Evolutionary conservation across 495 filamentous ascomycete genomes (phyloP).

Genomic region (Lepraria neglecta): DNA sequence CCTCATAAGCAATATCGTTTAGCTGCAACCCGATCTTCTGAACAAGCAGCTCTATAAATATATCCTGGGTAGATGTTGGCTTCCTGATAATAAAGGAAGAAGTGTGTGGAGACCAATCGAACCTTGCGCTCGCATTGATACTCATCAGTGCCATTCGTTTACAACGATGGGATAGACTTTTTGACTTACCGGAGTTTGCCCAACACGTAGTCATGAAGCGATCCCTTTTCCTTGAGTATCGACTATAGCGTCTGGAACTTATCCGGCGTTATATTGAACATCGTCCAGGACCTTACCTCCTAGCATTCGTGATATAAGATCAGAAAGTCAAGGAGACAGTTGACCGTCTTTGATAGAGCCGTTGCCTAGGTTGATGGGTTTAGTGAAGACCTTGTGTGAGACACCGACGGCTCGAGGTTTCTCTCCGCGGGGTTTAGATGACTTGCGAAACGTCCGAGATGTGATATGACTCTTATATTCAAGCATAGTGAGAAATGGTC

Average conservation of each 20-base stretch:
- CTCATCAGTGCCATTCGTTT: background rate
- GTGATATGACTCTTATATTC: too few relatives aligned
- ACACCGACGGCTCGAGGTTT: too few relatives aligned
- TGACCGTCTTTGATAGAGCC: background rate
- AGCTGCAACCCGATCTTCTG: too few relatives aligned
- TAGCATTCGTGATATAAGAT: background rate
- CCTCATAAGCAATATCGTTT: too few relatives aligned
- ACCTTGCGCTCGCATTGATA: background rate
- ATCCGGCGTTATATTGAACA: background rate
- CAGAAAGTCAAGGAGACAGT: too few relatives aligned
- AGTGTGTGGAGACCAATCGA: constrained; percentile 7
- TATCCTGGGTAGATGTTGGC: background rate
- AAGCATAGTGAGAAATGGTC: too few relatives aligned
- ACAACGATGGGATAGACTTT: background rate
- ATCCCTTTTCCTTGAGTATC: background rate
- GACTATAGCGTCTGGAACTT: background rate
- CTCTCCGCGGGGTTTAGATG: too few relatives aligned
- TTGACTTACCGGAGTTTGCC: constrained; percentile 6
- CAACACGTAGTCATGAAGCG: constrained; percentile 2
- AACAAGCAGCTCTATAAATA: background rate
- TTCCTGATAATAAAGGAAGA: background rate
- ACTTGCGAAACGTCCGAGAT: too few relatives aligned
- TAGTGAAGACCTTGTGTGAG: too few relatives aligned
- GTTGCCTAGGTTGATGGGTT: too few relatives aligned
- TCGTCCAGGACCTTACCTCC: background rate